Base-by-base conservation (phyloP, 352 stramenopile genomes). In the Pythium scleroteichum region DNA sequence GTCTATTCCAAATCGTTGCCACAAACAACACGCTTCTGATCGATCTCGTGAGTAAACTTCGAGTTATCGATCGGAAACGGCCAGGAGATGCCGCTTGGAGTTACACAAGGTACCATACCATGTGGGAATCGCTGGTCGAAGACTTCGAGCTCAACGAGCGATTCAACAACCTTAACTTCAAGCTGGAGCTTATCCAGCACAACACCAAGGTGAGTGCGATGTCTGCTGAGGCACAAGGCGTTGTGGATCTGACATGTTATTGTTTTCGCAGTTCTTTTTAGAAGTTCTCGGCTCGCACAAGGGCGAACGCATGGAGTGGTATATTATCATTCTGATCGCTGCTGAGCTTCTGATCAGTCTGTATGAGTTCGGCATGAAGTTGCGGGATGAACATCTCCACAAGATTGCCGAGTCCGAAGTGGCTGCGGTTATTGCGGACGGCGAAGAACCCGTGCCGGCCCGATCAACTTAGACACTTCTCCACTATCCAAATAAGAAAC, bases 91-190 rank as follows among this genome's bases (percentile, higher is more conserved):
- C 91, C 1, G 96, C 94, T 5, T 99, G 96, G 96, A 96, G 97
- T 68, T 81, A 98, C 60, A 94, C 85, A 48, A 86, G 97, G 67
- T 99, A 98, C 75, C 91, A 98, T 73, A 88, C 83, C 44, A 91
- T 94, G 81, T 94, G 85, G 85, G 85, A 94, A 62, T 90, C 79
- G 46, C 75, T 94, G 10, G 69, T 92, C 22, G 82, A 95, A 59
- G 92, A 98, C 66, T 98, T 98, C 62, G 94, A 98, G 76, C 94
- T 98, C 47, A 88, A 96, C 59, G 84, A 94, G 57, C 87, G 94
- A 59, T 98, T 98, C 70, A 90, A 98, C 70, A 96, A 98, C 55
- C 88, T 99, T 59, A 97, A 99, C 75, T 98, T 97, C 61, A 99
- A 99, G 72, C 80, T 98, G 19, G 94, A 98, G 71, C 73, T 98